Base-by-base conservation (phyloP, 2,329 filamentous ascomycete genomes). In the Xylaria sp. region DNA sequence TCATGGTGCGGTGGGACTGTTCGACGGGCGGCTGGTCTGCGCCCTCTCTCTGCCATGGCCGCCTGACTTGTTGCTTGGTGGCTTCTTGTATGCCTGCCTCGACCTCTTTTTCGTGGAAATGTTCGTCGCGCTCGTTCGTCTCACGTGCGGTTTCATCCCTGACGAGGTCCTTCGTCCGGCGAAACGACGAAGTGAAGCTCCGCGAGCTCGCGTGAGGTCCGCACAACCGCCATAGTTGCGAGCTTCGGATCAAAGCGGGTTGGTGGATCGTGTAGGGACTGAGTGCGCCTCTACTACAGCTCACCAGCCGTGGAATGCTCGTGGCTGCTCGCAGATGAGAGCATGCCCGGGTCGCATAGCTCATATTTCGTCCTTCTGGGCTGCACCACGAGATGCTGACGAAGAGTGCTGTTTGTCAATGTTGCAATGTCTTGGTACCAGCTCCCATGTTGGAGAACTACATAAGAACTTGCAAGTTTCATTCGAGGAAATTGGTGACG, bases 11-110 rank as follows among this genome's bases (percentile, higher is more conserved):
- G 81, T 70, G 86, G 72, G 84, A 78, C 65, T 83, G 78, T 65
- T 82, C 82, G 3, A 89, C 87, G 6, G 88, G 89, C n/a, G 88
- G 84, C 46, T 81, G 75, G 70, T 89, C 86, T 41, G 86, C 86
- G 12, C 89, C 88, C 73, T 90, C 86, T 58, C 88, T 82, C 74
- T 88, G 88, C 89, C 89, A 91, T 74, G 89, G 89, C 44, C 87
- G 86, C 52, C 84, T 83, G 65, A 86, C 83, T 72, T 90, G 88
- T 68, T 85, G 83, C 63, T 84, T 83, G 70, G 86, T 88, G 62
- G 84, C 84, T 70, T 78, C 67, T 66, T 75, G 50, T 74, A 81
- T 70, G 75, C 77, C 15, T 74, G 75, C 25, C 74, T 77, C 23
- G 74, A 79, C 74, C 70, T 82, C 61, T 73, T 79, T 15, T 69